Evolutionary conservation across 1,284 basidiomycete species (phyloP).

Genomic region (Ustanciosporium gigantosporum): DNA sequence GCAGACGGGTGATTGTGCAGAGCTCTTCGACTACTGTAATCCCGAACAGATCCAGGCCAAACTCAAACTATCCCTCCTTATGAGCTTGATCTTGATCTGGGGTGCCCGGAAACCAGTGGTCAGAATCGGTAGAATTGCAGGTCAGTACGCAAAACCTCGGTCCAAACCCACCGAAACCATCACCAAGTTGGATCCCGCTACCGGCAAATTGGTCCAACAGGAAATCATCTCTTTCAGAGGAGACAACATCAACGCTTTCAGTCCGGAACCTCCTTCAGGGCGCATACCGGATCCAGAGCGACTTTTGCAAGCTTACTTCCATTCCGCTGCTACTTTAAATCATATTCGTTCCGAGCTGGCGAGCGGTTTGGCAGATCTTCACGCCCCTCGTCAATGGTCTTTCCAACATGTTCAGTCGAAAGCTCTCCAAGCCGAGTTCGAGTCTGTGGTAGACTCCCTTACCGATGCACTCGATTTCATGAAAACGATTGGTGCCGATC

Average conservation of each 20-base stretch:
- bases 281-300: slow-evolving; percentile 86
- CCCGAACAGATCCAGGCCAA: slow-evolving; percentile 91
- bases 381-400: slow-evolving; percentile 90
- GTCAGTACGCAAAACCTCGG: slow-evolving; percentile 91
- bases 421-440: slow-evolving; percentile 77
- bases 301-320: slow-evolving; percentile 85
- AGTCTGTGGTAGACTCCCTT: slow-evolving; percentile 78
- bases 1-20: slow-evolving; percentile 96
- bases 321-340: slow-evolving; percentile 90
- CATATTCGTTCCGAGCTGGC: slow-evolving; percentile 83
- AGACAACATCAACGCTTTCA: slow-evolving; percentile 90
- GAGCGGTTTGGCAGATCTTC: slow-evolving; percentile 82
- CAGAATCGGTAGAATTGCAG: slow-evolving; percentile 54
- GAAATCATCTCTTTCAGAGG: slow-evolving; percentile 78
- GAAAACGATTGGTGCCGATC: slow-evolving; percentile 74
- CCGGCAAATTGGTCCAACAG: slow-evolving; percentile 47
- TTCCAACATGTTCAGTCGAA: slow-evolving; percentile 85
- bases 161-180: slow-evolving; percentile 79
- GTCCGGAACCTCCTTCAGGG: slow-evolving; percentile 65
- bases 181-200: slow-evolving; percentile 22
- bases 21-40: slow-evolving; percentile 65
- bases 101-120: slow-evolving; percentile 69
- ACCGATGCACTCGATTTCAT: slow-evolving; percentile 93
- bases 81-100: slow-evolving; percentile 92
- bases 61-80: slow-evolving; percentile 89